Conservation (phyloP, 257 asterid species). For the Gynochthodes officinalis region DNA sequence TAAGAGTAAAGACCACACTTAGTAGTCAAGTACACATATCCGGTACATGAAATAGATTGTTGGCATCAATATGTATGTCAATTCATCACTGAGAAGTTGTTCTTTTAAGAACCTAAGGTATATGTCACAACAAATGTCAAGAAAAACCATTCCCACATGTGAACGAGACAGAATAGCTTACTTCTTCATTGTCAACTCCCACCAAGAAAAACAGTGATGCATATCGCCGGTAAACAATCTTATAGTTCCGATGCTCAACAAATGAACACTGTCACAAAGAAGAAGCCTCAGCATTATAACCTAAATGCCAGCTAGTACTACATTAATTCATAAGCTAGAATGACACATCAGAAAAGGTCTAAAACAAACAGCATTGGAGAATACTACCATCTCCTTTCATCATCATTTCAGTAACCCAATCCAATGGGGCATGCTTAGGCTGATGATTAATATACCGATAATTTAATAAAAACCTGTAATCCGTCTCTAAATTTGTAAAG, state of each 20-base stretch:
- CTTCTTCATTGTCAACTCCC: slow-evolving; percentile 98
- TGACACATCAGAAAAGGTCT: neutral
- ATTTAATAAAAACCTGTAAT: neutral
- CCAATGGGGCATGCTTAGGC: neutral
- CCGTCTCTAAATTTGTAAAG: neutral
- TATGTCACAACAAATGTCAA: neutral
- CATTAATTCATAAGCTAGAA: neutral
- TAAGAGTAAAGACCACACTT: neutral
- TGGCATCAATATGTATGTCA: neutral
- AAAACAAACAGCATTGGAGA: neutral
- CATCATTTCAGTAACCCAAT: neutral
- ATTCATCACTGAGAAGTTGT: neutral
- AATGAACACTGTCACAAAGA: slow-evolving; percentile 75
- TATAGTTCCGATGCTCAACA: slow-evolving; percentile 95
- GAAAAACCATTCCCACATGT: slow-evolving; percentile 1
- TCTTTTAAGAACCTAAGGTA: neutral
- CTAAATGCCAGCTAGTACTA: neutral
- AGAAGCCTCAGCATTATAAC: slow-evolving; percentile 9
- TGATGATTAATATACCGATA: neutral
- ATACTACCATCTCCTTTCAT: neutral
- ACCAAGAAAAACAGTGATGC: slow-evolving; percentile 92
- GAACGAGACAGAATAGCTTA: slow-evolving; percentile 35
- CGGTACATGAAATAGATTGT: neutral
- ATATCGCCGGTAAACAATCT: slow-evolving; percentile 83
- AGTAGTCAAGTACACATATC: neutral